Evolutionary conservation across 129 eudicot species (phyloP).

Genomic region (Arctium minus): DNA sequence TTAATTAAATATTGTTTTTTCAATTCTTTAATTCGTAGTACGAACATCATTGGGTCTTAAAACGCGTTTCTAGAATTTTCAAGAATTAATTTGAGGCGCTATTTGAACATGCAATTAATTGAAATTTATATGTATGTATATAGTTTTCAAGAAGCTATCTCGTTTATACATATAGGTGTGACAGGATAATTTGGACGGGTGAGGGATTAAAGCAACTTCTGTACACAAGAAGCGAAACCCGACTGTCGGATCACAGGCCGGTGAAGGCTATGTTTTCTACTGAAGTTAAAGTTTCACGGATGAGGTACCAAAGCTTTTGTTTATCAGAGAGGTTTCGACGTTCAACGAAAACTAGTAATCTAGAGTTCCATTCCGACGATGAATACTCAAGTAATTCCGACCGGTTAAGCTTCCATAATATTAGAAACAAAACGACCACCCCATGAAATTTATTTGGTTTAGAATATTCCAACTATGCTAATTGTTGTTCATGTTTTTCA

Average conservation of each 20-base stretch:
- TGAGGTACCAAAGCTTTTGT: slow-evolving; percentile 38
- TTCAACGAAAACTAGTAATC: background rate
- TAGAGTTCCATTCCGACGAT: slow-evolving; percentile 30
- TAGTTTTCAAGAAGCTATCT: background rate
- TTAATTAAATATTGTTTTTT: background rate
- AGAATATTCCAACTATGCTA: background rate
- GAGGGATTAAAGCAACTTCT: slow-evolving; percentile 55
- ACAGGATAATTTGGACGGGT: slow-evolving; percentile 71
- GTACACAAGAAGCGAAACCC: slow-evolving; percentile 53
- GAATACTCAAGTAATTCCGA: slow-evolving; percentile 23
- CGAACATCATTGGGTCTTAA: background rate
- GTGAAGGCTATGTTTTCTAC: slow-evolving; percentile 56
- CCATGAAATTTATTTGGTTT: slow-evolving; percentile 7
- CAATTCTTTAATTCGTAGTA: background rate
- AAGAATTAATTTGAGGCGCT: background rate
- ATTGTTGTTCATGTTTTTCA: slow-evolving; percentile 9
- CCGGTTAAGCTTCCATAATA: slow-evolving; percentile 29
- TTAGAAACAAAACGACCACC: slow-evolving; percentile 9
- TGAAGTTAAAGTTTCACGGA: slow-evolving; percentile 43
- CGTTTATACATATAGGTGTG: slow-evolving; percentile 45
- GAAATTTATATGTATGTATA: background rate
- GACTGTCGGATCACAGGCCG: slow-evolving; percentile 66
- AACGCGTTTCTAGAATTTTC: background rate
- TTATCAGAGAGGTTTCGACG: slow-evolving; percentile 53
- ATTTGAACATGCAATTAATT: no score